phyloP scores from a whole-genome alignment of 768 basidiomycete genomes.

The Phlegmacium glaucopus region DNA sequence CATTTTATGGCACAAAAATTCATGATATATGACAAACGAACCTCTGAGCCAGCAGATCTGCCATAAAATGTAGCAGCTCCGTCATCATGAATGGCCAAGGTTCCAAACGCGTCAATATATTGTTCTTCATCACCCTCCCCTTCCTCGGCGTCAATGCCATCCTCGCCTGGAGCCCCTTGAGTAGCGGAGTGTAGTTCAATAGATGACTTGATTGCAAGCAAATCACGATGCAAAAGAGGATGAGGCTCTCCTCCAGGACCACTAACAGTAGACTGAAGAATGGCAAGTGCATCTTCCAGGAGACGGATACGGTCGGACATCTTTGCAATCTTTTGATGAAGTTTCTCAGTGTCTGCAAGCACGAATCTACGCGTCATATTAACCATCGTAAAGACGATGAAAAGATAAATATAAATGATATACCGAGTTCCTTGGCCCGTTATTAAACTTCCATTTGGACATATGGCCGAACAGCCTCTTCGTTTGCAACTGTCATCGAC shows the following conservation, averaged over 20 bases:
- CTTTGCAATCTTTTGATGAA: slow-evolving; percentile 62
- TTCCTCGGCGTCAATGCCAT: slow-evolving; percentile 16
- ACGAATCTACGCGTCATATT: slow-evolving; percentile 48
- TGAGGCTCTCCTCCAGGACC: slow-evolving; percentile 42
- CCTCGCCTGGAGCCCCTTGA: slow-evolving; percentile 22
- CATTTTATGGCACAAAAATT: not conserved
- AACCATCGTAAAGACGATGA: slow-evolving; percentile 1
- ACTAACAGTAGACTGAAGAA: slow-evolving; percentile 47
- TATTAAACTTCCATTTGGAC: slow-evolving; percentile 73
- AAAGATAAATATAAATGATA: slow-evolving; percentile 14
- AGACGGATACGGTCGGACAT: slow-evolving; percentile 73
- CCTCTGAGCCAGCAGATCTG: slow-evolving; percentile 70
- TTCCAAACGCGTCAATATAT: slow-evolving; percentile 69
- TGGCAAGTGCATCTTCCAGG: slow-evolving; percentile 64
- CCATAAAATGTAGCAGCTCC: slow-evolving; percentile 72
- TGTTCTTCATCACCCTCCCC: slow-evolving; percentile 39
- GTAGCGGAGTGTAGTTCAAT: slow-evolving; percentile 63
- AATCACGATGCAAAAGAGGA: slow-evolving; percentile 56
- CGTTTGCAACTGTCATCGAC: slow-evolving; percentile 50
- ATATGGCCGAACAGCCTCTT: slow-evolving; percentile 73
- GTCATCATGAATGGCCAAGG: slow-evolving; percentile 64
- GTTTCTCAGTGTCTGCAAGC: slow-evolving; percentile 65
- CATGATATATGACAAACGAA: slow-evolving; percentile 25
- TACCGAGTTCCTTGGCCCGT: slow-evolving; percentile 79
- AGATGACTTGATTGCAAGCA: slow-evolving; percentile 63